Evolutionary conservation across 2,329 filamentous ascomycete genomes (phyloP), one percentile per base, ranked within the genome.

Genomic region (Calonectria montana): DNA sequence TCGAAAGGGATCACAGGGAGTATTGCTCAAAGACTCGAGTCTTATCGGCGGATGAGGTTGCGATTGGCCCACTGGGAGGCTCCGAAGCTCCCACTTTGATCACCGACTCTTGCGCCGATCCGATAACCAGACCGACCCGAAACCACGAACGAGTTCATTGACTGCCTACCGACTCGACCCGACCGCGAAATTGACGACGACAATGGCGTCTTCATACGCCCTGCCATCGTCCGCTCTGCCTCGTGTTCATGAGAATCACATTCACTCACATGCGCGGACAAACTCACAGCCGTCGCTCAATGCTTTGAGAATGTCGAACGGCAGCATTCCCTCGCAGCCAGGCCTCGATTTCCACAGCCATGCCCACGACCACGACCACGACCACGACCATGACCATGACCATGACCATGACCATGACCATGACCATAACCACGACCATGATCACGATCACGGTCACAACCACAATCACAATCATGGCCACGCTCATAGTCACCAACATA

Each of bases 161-260:
- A 25, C 23, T 55, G 7, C 59, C 48, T 64, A 66, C 29, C 69
- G 50, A 63, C 69, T 62, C 64, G 21, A 45, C 21, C 59, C 29
- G 63, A 63, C 12, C 41, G 18, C 41, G 41, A 43, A n/a, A n/a
- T 27, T 55, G 41, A 55, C 61, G 39, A 29, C 65, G 57, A 82
- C 70, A 69, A 89, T 89, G 87, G 85, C 87, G 71, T 87, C 88
- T 43, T 87, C 89, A 25, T 91, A 89, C 78, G 84, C 86, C 64
- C 81, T 91, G 67, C 89, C 89, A n/a, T 85, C 87, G 41, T 84
- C 88, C 41, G 83, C 87, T 45, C 80, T 89, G 55, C 85, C 87
- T 65, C 87, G 87, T 74, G 85, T 84, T 69, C 85, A 88, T 75
- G 82, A 86, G 66, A 84, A 84, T 61, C 81, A 84, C 71, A 80